Evolutionary conservation across 352 stramenopile species (phyloP).

Genomic region (Phytophthora sansomeana): DNA sequence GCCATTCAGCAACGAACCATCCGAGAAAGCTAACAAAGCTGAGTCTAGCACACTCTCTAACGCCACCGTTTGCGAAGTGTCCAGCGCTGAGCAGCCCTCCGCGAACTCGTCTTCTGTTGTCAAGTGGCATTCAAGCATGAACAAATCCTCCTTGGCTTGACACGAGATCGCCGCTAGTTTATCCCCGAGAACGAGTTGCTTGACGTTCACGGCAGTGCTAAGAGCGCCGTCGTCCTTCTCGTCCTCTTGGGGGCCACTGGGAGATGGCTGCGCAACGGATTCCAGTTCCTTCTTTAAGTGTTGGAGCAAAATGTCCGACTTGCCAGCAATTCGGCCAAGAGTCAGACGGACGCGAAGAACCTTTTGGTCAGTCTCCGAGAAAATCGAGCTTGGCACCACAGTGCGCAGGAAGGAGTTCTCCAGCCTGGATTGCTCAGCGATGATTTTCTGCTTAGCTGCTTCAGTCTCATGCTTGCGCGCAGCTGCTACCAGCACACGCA

Average conservation of each 20-base stretch:
- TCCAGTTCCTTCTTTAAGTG: constrained; percentile 76
- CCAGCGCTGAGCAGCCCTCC: constrained; percentile 49
- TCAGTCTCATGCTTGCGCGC: constrained; percentile 75
- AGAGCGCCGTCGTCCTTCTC: constrained; percentile 42
- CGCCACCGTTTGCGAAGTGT: constrained; percentile 46
- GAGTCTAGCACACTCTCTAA: constrained; percentile 71
- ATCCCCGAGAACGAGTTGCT: constrained; percentile 67
- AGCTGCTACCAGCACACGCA: constrained; percentile 64
- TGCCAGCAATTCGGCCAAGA: constrained; percentile 69
- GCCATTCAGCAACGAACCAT: constrained; percentile 57
- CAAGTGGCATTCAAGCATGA: constrained; percentile 77
- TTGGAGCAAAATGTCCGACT: constrained; percentile 75
- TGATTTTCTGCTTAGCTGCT: constrained; percentile 75
- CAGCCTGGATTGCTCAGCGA: constrained; percentile 65
- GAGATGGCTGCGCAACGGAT: constrained; percentile 35
- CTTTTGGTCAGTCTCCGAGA: constrained; percentile 79
- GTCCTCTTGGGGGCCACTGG: constrained; percentile 28
- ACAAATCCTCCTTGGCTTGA: constrained; percentile 74
- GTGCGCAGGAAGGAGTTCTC: constrained; percentile 77
- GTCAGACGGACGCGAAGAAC: constrained; percentile 74
- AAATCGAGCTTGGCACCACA: constrained; percentile 73
- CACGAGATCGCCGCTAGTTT: constrained; percentile 67
- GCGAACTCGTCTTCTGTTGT: constrained; percentile 74
- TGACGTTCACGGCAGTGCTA: constrained; percentile 40
- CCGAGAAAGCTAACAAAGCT: constrained; percentile 61